Evolutionary conservation across 2,329 filamentous ascomycete genomes (phyloP), one percentile per base, ranked within the genome.

Genomic region (Talaromyces marneffei): DNA sequence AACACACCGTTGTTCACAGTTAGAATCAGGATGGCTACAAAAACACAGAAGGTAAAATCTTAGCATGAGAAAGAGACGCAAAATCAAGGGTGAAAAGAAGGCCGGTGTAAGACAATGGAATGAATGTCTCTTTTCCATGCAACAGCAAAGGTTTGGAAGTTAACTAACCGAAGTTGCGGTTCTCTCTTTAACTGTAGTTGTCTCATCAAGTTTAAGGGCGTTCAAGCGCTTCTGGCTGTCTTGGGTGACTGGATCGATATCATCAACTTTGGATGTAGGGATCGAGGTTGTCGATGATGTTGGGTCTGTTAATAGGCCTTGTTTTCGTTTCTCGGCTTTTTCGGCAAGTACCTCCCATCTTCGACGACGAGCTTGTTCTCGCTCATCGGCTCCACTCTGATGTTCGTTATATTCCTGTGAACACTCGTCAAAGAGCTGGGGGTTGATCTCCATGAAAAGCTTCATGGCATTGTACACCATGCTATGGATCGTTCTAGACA

Each of bases 401-500:
- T 94, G 89, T 75, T 97, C 93, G 4, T 92, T 95, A 77, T 99
- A 99, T 66, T 97, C 92, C 72, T 97, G 93, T 37, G 94, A 97
- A 78, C 94, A 99, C 73, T 99, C 94, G 69, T 99, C 94, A 70
- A 99, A 99, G 23, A 99, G 85, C 75, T 97, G 92, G 9, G 94
- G 94, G 75, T 97, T 97, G 71, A 99, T 97, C 75, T 99, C 94
- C 94, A 99, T 99, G 77, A 99, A 99, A 39, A 99, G 85, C 76
- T 99, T 99, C 94, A 99, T 97, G 61, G 94, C 94, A 71, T 97
- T 99, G 76, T 97, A 97, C 10, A 99, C 94, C 93, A 99, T 97
- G 74, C 94, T 94, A 72, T 99, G 94, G 67, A 99, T 99, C 7
- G 94, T 99, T 71, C 94, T 97, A 57, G 7, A 55, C 81, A 77